These are phyloP conservation scores for Linderniella brevidens DNA, from an alignment of 257 asterid genomes.

Conservation along the genomic window DNA sequence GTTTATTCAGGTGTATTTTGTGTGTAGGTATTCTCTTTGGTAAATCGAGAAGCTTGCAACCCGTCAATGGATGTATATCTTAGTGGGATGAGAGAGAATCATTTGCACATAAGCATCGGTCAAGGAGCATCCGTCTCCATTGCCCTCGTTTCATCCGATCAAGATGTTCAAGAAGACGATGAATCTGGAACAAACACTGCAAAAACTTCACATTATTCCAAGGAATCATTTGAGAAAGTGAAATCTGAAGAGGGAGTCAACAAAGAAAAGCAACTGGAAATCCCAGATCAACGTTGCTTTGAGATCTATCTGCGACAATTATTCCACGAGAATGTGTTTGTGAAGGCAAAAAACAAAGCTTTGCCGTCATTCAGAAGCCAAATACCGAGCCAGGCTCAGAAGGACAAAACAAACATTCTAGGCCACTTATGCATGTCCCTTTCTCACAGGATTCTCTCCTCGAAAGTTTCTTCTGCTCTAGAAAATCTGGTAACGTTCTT, in stretches of 20 bases:
- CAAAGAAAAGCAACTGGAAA: slow-evolving; percentile 25
- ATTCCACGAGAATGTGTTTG: slow-evolving; percentile 79
- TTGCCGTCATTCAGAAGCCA: slow-evolving; percentile 30
- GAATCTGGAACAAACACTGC: slow-evolving; percentile 16
- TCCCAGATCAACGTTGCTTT: slow-evolving; percentile 53
- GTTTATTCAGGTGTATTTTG: slow-evolving; percentile 5
- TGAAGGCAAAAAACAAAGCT: slow-evolving; percentile 52
- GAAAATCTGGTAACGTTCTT: slow-evolving; percentile 61
- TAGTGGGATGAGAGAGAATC: slow-evolving; percentile 81
- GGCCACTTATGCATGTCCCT: slow-evolving; percentile 84
- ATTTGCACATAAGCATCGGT: slow-evolving; percentile 51
- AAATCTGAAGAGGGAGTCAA: slow-evolving; percentile 23
- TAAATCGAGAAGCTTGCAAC: slow-evolving; percentile 78
- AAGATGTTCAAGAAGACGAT: slow-evolving; percentile 26
- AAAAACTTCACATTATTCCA: slow-evolving; percentile 20
- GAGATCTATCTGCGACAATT: slow-evolving; percentile 74
- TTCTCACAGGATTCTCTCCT: slow-evolving; percentile 89
- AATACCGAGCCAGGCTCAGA: slow-evolving; percentile 34
- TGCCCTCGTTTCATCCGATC: slow-evolving; percentile 45
- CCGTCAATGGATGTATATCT: slow-evolving; percentile 48
- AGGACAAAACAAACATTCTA: slow-evolving; percentile 56
- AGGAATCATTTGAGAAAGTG: slow-evolving; percentile 26
- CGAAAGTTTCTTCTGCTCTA: slow-evolving; percentile 58
- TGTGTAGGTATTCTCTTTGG: slow-evolving; percentile 79
- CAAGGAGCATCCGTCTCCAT: slow-evolving; percentile 71